These are phyloP conservation scores for Euryodendron excelsum DNA, from an alignment of 148 eudicot genomes.

Conservation along the genomic window DNA sequence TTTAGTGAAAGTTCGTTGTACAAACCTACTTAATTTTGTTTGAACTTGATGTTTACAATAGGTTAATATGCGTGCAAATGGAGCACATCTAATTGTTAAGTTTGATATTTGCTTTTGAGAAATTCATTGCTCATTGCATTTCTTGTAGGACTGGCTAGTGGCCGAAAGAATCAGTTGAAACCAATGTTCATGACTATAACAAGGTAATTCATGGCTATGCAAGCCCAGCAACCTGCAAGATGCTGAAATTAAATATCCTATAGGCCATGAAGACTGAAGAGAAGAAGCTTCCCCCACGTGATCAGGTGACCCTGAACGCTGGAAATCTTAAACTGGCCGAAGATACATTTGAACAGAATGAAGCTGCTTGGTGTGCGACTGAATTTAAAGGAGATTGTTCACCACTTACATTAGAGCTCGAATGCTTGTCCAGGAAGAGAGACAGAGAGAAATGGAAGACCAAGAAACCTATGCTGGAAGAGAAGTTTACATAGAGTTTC, in stretches of 20 bases:
- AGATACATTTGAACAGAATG: constrained; percentile 67
- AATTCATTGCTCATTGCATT: no score
- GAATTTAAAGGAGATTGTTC: constrained; percentile 79
- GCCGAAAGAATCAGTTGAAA: constrained; percentile 91
- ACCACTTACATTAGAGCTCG: constrained; percentile 82
- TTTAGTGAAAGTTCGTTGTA: no score
- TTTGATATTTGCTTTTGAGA: no score
- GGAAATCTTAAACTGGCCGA: constrained; percentile 70
- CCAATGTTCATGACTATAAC: constrained; percentile 85
- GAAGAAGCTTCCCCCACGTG: constrained; percentile 58
- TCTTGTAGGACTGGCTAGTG: constrained; percentile 45
- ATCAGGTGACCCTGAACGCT: constrained; percentile 77
- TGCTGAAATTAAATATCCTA: constrained; percentile 59
- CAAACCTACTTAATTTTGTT: no score
- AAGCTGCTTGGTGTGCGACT: constrained; percentile 59
- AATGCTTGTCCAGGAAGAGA: constrained; percentile 57
- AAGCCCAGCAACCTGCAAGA: constrained; percentile 51
- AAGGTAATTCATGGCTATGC: constrained; percentile 81
- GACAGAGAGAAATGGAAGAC: constrained; percentile 65
- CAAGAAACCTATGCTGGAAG: constrained; percentile 60
- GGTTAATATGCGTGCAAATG: no score
- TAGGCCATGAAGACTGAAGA: constrained; percentile 59
- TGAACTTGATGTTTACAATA: no score
- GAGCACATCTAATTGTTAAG: no score
- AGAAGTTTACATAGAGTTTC: constrained; percentile 83